These are phyloP conservation scores for Stachybotrys chlorohalonatus DNA, from an alignment of 2,329 filamentous ascomycete genomes.

Conservation along the genomic window DNA sequence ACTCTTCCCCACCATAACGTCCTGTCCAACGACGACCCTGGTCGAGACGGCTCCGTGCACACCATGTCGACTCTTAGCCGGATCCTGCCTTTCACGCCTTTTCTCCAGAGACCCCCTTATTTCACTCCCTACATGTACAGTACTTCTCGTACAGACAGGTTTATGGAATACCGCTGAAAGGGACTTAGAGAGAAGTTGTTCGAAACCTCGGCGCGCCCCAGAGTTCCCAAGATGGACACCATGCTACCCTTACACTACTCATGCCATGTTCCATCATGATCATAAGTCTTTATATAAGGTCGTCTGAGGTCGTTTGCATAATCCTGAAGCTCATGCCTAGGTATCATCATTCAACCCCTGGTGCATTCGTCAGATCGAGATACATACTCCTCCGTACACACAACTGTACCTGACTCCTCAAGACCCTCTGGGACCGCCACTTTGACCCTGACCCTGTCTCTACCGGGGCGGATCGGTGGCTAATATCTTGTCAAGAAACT, in stretches of 20 bases:
- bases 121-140: not conserved
- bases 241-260: not conserved
- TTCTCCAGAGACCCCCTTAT: not conserved
- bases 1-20: not conserved
- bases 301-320: not conserved
- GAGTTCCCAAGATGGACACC: not conserved
- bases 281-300: not conserved
- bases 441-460: slow-evolving; percentile 3
- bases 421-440: not conserved
- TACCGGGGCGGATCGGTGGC: slow-evolving; percentile 10
- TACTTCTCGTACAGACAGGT: not conserved
- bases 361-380: not conserved
- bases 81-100: not conserved
- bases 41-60: not conserved
- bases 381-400: not conserved
- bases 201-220: not conserved
- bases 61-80: not conserved
- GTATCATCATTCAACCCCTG: not conserved
- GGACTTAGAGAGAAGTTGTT: not conserved
- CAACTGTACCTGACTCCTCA: not conserved
- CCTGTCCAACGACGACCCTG: not conserved
- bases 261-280: not conserved
- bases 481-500: slow-evolving; percentile 4
- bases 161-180: not conserved
- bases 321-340: not conserved